Evolutionary conservation across 768 basidiomycete genomes (phyloP), one percentile per base, ranked within the genome.

Genomic region (Cyclocybe aegerita): DNA sequence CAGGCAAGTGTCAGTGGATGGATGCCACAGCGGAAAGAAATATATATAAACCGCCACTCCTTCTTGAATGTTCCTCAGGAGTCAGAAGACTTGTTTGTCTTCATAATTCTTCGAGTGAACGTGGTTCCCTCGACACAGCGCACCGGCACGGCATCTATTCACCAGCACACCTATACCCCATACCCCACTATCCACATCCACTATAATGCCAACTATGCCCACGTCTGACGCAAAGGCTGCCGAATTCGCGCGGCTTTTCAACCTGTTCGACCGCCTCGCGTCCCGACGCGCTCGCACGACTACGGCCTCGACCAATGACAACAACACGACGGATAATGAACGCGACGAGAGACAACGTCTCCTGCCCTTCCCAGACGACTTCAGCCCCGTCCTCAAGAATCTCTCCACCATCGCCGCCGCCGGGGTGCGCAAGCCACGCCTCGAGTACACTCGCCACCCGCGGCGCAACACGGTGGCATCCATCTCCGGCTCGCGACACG

Each of bases 181-280:
- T 29, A 17, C 7, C 4, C 33, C 46, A 29, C 30, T 31, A 52
- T 43, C 44, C 9, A 43, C 10, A 36, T 32, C 42, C 34, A 33
- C 36, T 32, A 49, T 60, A 33, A 14, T 43, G 14, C 52, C 53
- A 39, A 54, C 50, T 14, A 48, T 56, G 12, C 51, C 53, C 15
- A 56, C 60, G 34, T 45, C 65, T 58, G 65, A 75, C 23, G 54
- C 69, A 43, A 79, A 72, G 60, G 75, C 66, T 8, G 73, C 75
- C 36, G 82, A 83, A 43, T 79, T 82, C 54, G 77, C 78, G 1
- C 69, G 70, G 46, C 76, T 85, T 34, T 78, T 81, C 50, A 70
- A 75, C 36, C 63, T 80, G 46, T 82, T 82, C 55, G 77, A 83
- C 36, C 73, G 70, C 32, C 73, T 84, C 29, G 75, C 76, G n/a